Percentiles rank a stretch among this genome's conserved stretches.
phyloP scores from a whole-genome alignment of 441 rosid species.

The Bruguiera hainesii region DNA sequence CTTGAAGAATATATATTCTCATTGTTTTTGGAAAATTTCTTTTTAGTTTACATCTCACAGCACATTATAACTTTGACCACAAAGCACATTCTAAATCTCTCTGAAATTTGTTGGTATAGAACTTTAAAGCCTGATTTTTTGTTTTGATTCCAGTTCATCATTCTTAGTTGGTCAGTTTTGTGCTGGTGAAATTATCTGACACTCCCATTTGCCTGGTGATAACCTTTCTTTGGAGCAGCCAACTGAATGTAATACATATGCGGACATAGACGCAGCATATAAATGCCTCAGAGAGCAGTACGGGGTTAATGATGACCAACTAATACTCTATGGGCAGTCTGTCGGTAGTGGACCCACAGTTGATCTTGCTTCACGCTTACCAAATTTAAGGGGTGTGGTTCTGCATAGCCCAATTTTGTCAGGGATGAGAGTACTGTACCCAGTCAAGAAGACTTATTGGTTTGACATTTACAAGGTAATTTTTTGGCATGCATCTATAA shows the following conservation, averaged over 20 bases:
- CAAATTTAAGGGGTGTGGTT: slow-evolving; percentile 76
- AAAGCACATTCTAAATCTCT: too few relatives aligned
- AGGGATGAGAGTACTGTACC: slow-evolving; percentile 87
- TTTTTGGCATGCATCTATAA: neutral
- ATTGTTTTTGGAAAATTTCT: too few relatives aligned
- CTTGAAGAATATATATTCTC: too few relatives aligned
- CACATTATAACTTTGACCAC: too few relatives aligned
- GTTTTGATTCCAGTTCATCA: neutral
- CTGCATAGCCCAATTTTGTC: slow-evolving; percentile 94
- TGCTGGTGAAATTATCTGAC: slow-evolving; percentile 6
- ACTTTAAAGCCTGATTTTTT: neutral
- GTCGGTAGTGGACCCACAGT: slow-evolving; percentile 96
- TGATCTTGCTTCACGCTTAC: slow-evolving; percentile 73
- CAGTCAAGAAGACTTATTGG: slow-evolving; percentile 90
- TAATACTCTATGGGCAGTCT: slow-evolving; percentile 86
- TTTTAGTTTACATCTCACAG: too few relatives aligned
- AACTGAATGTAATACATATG: slow-evolving; percentile 80
- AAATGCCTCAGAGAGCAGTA: slow-evolving; percentile 72
- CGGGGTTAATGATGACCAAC: slow-evolving; percentile 73
- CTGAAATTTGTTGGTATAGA: too few relatives aligned
- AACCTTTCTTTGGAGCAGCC: slow-evolving; percentile 54
- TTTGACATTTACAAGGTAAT: slow-evolving; percentile 91
- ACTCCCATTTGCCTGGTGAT: slow-evolving; percentile 4
- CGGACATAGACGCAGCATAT: slow-evolving; percentile 83
- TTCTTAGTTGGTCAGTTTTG: neutral